Evolutionary conservation across 257 asterid species (phyloP).

Genomic region (Nicotiana tomentosiformis): DNA sequence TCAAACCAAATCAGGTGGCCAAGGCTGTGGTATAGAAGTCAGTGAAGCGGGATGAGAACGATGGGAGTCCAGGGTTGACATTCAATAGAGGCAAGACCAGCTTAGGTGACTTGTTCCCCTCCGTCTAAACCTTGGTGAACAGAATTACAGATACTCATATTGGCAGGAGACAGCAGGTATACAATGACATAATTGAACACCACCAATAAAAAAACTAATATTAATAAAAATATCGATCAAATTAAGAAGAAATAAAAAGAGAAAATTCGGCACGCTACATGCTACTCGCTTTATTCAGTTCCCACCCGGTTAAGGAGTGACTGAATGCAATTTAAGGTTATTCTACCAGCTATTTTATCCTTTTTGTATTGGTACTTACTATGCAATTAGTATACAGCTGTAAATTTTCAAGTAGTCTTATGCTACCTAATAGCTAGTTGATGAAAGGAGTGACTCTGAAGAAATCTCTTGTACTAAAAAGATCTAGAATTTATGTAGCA

Average conservation of each 20-base stretch:
- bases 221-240: not conserved
- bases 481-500: not conserved
- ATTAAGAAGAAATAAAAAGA: not conserved
- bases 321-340: conserved; percentile 2
- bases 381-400: not conserved
- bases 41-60: not conserved
- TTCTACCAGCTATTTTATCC: not conserved
- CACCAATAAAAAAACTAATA: not conserved
- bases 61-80: not conserved
- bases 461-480: not conserved
- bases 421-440: not conserved
- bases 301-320: not conserved
- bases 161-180: not conserved
- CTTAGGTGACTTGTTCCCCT: not conserved
- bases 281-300: not conserved
- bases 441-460: not conserved
- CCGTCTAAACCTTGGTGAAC: not conserved
- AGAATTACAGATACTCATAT: not conserved
- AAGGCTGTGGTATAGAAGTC: not conserved
- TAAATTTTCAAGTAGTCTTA: not conserved
- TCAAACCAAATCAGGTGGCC: not conserved
- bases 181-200: not conserved
- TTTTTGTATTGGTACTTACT: not conserved
- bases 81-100: no score
- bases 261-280: not conserved